phyloP scores from a whole-genome alignment of 129 eudicot genomes.

The Sambucus nigra region DNA sequence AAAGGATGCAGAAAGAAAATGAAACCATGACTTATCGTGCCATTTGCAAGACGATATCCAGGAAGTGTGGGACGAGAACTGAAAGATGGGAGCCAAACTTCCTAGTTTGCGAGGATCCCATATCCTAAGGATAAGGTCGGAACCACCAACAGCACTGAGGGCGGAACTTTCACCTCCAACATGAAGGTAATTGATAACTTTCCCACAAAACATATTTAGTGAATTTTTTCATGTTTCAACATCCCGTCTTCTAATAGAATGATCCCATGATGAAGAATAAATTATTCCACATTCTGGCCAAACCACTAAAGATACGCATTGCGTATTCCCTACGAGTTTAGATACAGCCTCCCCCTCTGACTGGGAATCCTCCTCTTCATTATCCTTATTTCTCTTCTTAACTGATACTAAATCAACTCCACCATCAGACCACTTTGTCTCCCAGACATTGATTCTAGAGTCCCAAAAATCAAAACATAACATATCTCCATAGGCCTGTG shows the following conservation, averaged over 20 bases:
- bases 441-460: slow-evolving; percentile 78
- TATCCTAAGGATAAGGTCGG: slow-evolving; percentile 77
- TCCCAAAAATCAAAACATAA: slow-evolving; percentile 98
- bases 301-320: slow-evolving; percentile 81
- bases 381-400: slow-evolving; percentile 73
- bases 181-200: slow-evolving; percentile 74
- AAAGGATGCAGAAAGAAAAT: slow-evolving; percentile 79
- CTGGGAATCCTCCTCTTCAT: slow-evolving; percentile 50
- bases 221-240: slow-evolving; percentile 81
- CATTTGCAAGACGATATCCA: slow-evolving; percentile 93
- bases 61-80: slow-evolving; percentile 73
- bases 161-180: slow-evolving; percentile 94
- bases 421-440: slow-evolving; percentile 36
- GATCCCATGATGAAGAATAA: slow-evolving; percentile 98
- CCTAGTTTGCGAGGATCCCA: slow-evolving; percentile 99
- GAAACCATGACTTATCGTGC: slow-evolving; percentile 81
- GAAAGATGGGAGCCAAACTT: slow-evolving; percentile 71
- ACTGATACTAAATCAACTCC: slow-evolving; percentile 48
- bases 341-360: slow-evolving; percentile 91
- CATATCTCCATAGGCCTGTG: slow-evolving; percentile 67
- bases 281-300: slow-evolving; percentile 76
- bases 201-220: slow-evolving; percentile 58
- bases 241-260: slow-evolving; percentile 91
- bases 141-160: slow-evolving; percentile 78
- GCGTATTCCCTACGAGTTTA: slow-evolving; percentile 83